Evolutionary conservation across 768 basidiomycete species (phyloP).

Genomic region (Boletus insuetus): DNA sequence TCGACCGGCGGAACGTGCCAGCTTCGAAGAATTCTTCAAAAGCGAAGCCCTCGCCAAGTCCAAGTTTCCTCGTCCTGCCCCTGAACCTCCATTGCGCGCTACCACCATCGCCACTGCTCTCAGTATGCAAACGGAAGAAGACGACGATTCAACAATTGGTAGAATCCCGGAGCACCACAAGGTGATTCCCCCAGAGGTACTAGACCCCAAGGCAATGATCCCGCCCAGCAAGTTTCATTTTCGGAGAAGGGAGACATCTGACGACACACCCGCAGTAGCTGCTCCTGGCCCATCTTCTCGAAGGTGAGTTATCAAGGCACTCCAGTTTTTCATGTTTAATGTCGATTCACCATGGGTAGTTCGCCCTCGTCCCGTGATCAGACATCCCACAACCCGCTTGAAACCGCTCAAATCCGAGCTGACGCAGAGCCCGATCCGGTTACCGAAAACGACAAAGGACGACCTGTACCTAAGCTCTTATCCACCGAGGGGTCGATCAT

Average conservation of each 20-base stretch:
- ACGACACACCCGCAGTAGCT: slow-evolving; percentile 4
- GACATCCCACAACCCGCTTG: slow-evolving; percentile 7
- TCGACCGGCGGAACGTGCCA: slow-evolving; percentile 78
- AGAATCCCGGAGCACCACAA: slow-evolving; percentile 70
- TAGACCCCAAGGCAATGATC: slow-evolving; percentile 78
- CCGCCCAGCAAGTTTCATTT: slow-evolving; percentile 82
- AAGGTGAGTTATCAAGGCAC: slow-evolving; percentile 17
- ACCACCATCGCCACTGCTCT: slow-evolving; percentile 6
- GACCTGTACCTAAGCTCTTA: slow-evolving; percentile 24
- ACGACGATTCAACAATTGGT: slow-evolving; percentile 33
- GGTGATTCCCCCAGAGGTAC: slow-evolving; percentile 73
- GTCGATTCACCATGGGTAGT: slow-evolving; percentile 6
- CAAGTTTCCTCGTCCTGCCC: slow-evolving; percentile 62
- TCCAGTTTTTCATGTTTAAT: neutral
- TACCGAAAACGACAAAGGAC: slow-evolving; percentile 12
- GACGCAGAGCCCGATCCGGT: slow-evolving; percentile 9
- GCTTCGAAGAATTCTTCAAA: slow-evolving; percentile 90
- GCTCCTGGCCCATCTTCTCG: slow-evolving; percentile 8
- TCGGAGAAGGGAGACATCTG: slow-evolving; percentile 35
- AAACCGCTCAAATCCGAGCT: slow-evolving; percentile 13
- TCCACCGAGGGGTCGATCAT: slow-evolving; percentile 65
- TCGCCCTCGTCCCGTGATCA: slow-evolving; percentile 19
- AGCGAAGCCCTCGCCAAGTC: slow-evolving; percentile 74
- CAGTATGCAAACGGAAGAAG: slow-evolving; percentile 28
- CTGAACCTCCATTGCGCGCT: slow-evolving; percentile 13